Conservation (phyloP, 1,139 yeast species). For the Ogataea hybrid region DNA sequence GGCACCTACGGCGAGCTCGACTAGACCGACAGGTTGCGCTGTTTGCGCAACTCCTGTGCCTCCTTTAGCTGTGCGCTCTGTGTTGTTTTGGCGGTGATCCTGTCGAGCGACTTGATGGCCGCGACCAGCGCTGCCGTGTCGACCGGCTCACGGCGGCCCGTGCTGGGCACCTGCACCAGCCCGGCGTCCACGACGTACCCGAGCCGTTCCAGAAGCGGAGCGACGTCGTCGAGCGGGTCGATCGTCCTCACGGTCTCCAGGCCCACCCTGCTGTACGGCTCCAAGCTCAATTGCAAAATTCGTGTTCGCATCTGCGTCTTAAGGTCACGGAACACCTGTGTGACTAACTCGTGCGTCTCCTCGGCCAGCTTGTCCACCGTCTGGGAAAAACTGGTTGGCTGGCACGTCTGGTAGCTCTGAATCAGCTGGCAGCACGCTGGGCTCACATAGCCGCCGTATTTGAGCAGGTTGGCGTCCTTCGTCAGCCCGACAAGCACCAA, state of each 20-base stretch:
- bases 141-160: not conserved
- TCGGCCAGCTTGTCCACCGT: conserved; percentile 11
- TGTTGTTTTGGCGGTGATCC: not conserved
- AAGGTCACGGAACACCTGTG: conserved; percentile 11
- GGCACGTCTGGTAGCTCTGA: conserved; percentile 17
- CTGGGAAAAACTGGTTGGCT: conserved; percentile 13
- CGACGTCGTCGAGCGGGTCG: conserved; percentile 4
- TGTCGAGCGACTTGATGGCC: conserved; percentile 6
- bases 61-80: conserved; percentile 5
- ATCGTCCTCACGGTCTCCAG: conserved; percentile 7
- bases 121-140: conserved; percentile 3
- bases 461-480: conserved; percentile 17
- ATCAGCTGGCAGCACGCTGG: conserved; percentile 12
- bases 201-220: conserved; percentile 6
- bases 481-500: conserved; percentile 13
- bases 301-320: conserved; percentile 6
- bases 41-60: conserved; percentile 3
- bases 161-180: conserved; percentile 1
- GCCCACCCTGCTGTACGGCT: not conserved
- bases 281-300: not conserved
- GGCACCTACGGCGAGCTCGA: conserved; percentile 48
- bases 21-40: conserved; percentile 5
- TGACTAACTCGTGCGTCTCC: not conserved
- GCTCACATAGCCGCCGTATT: conserved; percentile 11
- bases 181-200: conserved; percentile 11